phyloP scores from a whole-genome alignment of 2,329 filamentous ascomycete species.

The Bimuria novae-zelandiae region DNA sequence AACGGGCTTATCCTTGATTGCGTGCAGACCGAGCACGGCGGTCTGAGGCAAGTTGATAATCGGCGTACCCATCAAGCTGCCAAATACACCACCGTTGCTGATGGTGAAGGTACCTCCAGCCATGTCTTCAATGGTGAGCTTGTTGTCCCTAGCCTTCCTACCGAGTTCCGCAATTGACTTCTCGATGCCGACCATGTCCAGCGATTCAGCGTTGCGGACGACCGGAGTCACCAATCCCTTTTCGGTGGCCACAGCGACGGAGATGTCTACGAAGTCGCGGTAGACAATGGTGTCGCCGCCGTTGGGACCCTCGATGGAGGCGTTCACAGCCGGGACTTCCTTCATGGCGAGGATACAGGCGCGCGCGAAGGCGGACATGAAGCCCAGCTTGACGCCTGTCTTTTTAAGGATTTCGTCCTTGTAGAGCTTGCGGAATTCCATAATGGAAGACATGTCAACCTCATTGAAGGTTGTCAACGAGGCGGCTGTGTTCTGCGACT shows the following conservation, averaged over 20 bases:
- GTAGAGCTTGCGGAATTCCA: slow-evolving; percentile 96
- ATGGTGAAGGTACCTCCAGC: slow-evolving; percentile 98
- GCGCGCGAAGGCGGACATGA: slow-evolving; percentile 97
- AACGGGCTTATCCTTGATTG: slow-evolving; percentile 92
- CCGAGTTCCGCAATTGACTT: slow-evolving; percentile 89
- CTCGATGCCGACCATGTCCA: slow-evolving; percentile 90
- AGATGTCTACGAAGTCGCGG: slow-evolving; percentile 96
- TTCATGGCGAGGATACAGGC: slow-evolving; percentile 91
- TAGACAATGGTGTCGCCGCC: slow-evolving; percentile 98
- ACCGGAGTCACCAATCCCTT: slow-evolving; percentile 97
- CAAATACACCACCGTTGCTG: slow-evolving; percentile 95
- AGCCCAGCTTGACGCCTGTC: slow-evolving; percentile 96
- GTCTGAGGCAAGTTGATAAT: slow-evolving; percentile 98
- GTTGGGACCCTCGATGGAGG: slow-evolving; percentile 93
- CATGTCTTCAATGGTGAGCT: slow-evolving; percentile 99
- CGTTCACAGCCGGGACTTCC: slow-evolving; percentile 92
- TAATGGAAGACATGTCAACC: slow-evolving; percentile 96
- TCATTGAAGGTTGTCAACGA: slow-evolving; percentile 99
- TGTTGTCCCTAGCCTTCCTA: slow-evolving; percentile 95
- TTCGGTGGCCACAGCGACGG: slow-evolving; percentile 94
- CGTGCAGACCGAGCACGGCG: slow-evolving; percentile 87
- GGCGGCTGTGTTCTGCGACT: slow-evolving; percentile 97
- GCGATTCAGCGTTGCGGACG: slow-evolving; percentile 85
- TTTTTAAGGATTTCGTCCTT: slow-evolving; percentile 97
- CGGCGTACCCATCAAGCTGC: slow-evolving; percentile 94